Percentiles rank a stretch among this genome's conserved stretches.
Conservation (phyloP, 345 rosid genomes). For the Leavenworthia alabamica region DNA sequence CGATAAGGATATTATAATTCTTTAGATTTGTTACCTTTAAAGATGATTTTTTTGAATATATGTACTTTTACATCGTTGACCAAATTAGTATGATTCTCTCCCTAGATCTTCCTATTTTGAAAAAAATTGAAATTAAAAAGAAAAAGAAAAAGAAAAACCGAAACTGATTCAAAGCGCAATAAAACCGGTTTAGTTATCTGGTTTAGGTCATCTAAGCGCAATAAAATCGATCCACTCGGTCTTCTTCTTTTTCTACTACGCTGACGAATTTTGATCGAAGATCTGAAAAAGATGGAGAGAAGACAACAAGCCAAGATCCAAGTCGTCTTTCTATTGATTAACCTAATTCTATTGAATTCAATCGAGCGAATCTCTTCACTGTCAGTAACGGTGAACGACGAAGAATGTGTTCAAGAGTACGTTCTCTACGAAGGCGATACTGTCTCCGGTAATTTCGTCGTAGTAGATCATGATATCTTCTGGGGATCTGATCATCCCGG, state of each 20-base stretch:
- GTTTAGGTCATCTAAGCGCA: constrained; percentile 1
- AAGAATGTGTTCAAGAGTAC: constrained; percentile 88
- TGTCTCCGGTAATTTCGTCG: constrained; percentile 91
- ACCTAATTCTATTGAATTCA: constrained; percentile 36
- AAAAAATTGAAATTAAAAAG: no score
- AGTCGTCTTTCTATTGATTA: constrained; percentile 21
- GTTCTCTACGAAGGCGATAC: constrained; percentile 90
- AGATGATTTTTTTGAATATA: not conserved
- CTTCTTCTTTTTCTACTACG: constrained; percentile 7
- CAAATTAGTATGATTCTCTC: no score
- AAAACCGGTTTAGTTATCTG: constrained; percentile 18
- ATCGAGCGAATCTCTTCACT: constrained; percentile 50
- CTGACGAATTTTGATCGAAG: constrained; percentile 5
- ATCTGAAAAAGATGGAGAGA: constrained; percentile 33
- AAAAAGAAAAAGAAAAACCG: no score
- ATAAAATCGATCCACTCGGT: not conserved
- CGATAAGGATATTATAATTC: not conserved
- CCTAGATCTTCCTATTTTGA: no score
- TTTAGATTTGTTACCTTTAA: not conserved
- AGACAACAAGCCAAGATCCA: constrained; percentile 33
- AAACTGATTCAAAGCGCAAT: no score
- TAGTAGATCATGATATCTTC: constrained; percentile 96
- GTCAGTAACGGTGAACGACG: constrained; percentile 80
- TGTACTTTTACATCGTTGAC: not conserved
- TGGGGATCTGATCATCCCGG: constrained; percentile 98